Percentiles rank a stretch among this genome's conserved stretches.
Conservation (phyloP, 2,329 filamentous ascomycete species). For the Aureobasidium sp. region DNA sequence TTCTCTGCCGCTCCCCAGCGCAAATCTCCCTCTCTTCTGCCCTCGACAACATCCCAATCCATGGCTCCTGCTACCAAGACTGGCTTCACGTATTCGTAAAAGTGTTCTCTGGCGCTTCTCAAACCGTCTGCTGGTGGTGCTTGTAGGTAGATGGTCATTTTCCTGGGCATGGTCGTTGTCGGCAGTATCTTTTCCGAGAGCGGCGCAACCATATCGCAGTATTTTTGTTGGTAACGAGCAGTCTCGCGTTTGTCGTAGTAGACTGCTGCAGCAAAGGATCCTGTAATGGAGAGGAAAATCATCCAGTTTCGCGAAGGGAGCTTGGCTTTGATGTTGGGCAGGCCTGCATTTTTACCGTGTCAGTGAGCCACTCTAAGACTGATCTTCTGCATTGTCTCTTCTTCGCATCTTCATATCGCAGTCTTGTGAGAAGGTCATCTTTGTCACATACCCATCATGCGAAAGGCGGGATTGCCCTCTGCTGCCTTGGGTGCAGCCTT, state of each 20-base stretch:
- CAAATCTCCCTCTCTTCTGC: conserved; percentile 85
- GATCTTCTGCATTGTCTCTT: not conserved
- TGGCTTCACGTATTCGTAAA: conserved; percentile 92
- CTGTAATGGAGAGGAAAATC: conserved; percentile 80
- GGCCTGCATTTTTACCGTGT: conserved; percentile 44
- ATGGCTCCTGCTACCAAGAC: conserved; percentile 81
- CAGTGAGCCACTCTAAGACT: not conserved
- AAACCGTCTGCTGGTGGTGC: conserved; percentile 83
- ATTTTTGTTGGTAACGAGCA: conserved; percentile 75
- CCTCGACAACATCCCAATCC: conserved; percentile 95
- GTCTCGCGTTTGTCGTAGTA: conserved; percentile 92
- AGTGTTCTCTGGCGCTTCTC: conserved; percentile 82
- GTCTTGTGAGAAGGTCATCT: not conserved
- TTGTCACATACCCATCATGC: conserved; percentile 54
- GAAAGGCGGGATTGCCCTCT: conserved; percentile 63
- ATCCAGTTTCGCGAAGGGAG: conserved; percentile 96
- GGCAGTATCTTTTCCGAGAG: conserved; percentile 70
- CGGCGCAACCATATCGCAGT: conserved; percentile 78
- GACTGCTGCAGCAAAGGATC: conserved; percentile 70
- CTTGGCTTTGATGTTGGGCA: conserved; percentile 74
- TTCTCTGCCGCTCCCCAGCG: conserved; percentile 79
- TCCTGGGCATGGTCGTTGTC: conserved; percentile 67
- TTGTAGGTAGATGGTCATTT: conserved; percentile 77
- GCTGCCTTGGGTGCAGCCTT: conserved; percentile 19
- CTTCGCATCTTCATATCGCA: not conserved